Percentiles rank a stretch among this genome's conserved stretches.
Evolutionary conservation across 2,329 filamentous ascomycete species (phyloP).

Genomic region (Dryadomyces quercus-mongolicae): DNA sequence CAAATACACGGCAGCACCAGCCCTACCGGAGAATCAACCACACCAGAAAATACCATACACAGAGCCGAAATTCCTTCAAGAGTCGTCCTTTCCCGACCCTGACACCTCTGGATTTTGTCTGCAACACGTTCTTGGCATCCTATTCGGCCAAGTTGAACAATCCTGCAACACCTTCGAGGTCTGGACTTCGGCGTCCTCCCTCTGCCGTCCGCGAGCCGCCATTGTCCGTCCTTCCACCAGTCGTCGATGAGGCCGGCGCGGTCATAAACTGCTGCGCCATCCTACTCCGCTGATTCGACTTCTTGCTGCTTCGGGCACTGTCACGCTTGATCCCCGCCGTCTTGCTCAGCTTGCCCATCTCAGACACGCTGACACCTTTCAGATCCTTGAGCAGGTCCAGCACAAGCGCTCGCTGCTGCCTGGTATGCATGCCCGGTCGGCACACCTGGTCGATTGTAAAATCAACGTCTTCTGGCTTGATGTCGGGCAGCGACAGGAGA

Average conservation of each 20-base stretch:
- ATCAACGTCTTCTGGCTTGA: conserved; percentile 57
- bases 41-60: neutral
- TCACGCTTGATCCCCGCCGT: conserved; percentile 25
- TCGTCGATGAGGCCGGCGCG: conserved; percentile 20
- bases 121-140: neutral
- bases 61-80: neutral
- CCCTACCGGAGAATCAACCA: too few relatives aligned
- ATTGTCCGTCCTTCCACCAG: conserved; percentile 12
- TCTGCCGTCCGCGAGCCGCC: conserved; percentile 4
- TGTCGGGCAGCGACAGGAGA: conserved; percentile 67
- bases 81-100: neutral
- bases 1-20: neutral
- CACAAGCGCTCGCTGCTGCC: conserved; percentile 69
- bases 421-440: conserved; percentile 46
- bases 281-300: conserved; percentile 33
- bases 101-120: neutral
- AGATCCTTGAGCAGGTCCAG: conserved; percentile 77
- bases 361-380: conserved; percentile 82
- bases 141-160: conserved; percentile 25
- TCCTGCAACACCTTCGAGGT: conserved; percentile 43
- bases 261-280: conserved; percentile 59
- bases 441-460: conserved; percentile 48
- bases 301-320: conserved; percentile 22
- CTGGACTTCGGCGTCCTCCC: conserved; percentile 28
- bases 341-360: conserved; percentile 73